These are phyloP conservation scores for Boletus rubroflammeus DNA, from an alignment of 768 basidiomycete species.

Conservation along the genomic window DNA sequence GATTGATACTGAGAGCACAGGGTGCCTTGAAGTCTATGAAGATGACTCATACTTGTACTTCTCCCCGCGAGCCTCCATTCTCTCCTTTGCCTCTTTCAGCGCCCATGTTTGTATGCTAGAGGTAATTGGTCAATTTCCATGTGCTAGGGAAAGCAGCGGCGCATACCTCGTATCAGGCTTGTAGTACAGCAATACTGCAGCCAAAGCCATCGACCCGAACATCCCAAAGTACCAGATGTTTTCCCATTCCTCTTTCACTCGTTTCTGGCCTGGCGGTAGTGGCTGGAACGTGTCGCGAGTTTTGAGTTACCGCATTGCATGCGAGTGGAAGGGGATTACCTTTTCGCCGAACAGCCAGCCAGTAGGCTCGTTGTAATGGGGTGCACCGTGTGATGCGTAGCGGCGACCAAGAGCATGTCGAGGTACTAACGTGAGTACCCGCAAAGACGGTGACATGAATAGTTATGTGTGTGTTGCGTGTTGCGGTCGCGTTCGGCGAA, in stretches of 20 bases:
- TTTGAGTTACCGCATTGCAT: not conserved
- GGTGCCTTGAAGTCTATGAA: conserved; percentile 20
- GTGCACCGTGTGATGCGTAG: conserved; percentile 71
- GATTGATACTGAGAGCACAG: conserved; percentile 7
- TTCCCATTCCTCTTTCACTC: conserved; percentile 90
- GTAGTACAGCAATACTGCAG: conserved; percentile 76
- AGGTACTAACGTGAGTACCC: conserved; percentile 25
- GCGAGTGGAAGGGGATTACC: conserved; percentile 38
- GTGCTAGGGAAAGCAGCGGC: not conserved
- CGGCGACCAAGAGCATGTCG: conserved; percentile 37
- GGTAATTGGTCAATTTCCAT: not conserved
- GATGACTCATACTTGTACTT: conserved; percentile 77
- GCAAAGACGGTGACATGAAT: conserved; percentile 48
- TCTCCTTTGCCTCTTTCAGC: conserved; percentile 78
- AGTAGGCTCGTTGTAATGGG: conserved; percentile 85
- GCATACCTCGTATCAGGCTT: conserved; percentile 90
- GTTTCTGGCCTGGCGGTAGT: conserved; percentile 73
- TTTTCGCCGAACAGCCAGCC: conserved; percentile 89
- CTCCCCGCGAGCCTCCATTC: conserved; percentile 94
- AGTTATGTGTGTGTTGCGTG: not conserved
- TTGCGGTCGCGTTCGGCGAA: not conserved
- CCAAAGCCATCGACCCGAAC: conserved; percentile 82
- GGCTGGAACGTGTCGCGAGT: conserved; percentile 46
- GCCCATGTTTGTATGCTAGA: conserved; percentile 90
- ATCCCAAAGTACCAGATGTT: conserved; percentile 87